Percentiles rank a stretch among this genome's conserved stretches.
Evolutionary conservation across 2,329 filamentous ascomycete species (phyloP).

Genomic region (Cordyceps tenuipes): DNA sequence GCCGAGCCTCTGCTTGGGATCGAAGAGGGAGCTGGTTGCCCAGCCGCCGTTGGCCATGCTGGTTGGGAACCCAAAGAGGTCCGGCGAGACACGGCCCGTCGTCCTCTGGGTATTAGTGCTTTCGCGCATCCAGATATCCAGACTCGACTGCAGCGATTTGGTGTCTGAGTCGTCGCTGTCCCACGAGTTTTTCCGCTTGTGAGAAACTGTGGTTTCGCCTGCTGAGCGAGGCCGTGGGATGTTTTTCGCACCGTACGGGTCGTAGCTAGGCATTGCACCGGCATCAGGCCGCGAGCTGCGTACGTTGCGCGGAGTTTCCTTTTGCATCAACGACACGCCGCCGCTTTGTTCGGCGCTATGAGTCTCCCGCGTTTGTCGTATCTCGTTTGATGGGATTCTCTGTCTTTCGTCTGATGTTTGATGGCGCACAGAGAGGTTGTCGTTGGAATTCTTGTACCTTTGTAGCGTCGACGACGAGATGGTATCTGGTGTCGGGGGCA

Average conservation of each 20-base stretch:
- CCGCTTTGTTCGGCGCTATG: neutral
- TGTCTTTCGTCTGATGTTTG: constrained; percentile 23
- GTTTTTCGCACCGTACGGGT: constrained; percentile 15
- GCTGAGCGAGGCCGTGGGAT: constrained; percentile 39
- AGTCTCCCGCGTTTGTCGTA: neutral
- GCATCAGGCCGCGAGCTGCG: neutral
- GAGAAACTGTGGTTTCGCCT: constrained; percentile 36
- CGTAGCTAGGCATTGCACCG: constrained; percentile 1
- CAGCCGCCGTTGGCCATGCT: constrained; percentile 31
- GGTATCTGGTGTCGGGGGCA: constrained; percentile 53
- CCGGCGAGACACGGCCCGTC: constrained; percentile 34
- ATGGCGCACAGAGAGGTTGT: constrained; percentile 32
- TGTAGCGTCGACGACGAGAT: constrained; percentile 48
- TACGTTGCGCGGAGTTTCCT: neutral
- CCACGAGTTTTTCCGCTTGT: constrained; percentile 33
- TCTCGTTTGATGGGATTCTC: neutral
- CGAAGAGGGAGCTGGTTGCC: constrained; percentile 41
- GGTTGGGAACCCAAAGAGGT: constrained; percentile 46
- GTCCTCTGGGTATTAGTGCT: constrained; percentile 33
- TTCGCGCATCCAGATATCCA: constrained; percentile 52
- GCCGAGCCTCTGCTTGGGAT: constrained; percentile 21
- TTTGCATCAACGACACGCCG: constrained; percentile 8
- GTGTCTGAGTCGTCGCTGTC: constrained; percentile 35
- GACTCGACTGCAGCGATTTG: constrained; percentile 38
- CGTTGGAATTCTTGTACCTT: constrained; percentile 42